These are phyloP conservation scores for Fusarium pseudocircinatum DNA, from an alignment of 2,329 filamentous ascomycete genomes.

Conservation along the genomic window DNA sequence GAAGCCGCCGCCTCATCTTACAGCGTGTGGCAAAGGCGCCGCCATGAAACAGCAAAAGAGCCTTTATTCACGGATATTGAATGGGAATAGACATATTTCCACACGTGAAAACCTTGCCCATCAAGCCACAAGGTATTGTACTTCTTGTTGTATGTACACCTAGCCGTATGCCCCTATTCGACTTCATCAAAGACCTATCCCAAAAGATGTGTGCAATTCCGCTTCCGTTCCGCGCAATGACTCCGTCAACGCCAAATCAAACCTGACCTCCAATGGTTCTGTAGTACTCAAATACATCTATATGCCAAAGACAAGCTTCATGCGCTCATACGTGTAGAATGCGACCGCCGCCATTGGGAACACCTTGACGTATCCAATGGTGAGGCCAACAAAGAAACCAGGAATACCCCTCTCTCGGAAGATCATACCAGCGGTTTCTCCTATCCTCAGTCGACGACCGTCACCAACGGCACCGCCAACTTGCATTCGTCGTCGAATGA, in stretches of 20 bases:
- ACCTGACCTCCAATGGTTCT: not conserved
- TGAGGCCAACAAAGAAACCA: constrained; percentile 92
- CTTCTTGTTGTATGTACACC: constrained; percentile 18
- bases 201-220: constrained; percentile 25
- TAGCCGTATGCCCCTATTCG: constrained; percentile 11
- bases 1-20: not conserved
- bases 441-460: constrained; percentile 79
- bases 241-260: constrained; percentile 40
- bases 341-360: constrained; percentile 84
- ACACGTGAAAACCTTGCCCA: not conserved
- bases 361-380: constrained; percentile 95
- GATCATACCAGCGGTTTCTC: constrained; percentile 81
- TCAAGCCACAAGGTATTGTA: not conserved
- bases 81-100: constrained; percentile 13
- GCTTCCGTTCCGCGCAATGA: constrained; percentile 25
- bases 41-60: not conserved
- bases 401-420: constrained; percentile 77
- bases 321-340: constrained; percentile 73
- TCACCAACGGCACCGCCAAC: constrained; percentile 95
- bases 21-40: constrained; percentile 20
- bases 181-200: constrained; percentile 12
- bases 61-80: not conserved
- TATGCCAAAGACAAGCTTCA: constrained; percentile 73
- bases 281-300: constrained; percentile 47
- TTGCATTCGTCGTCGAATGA: constrained; percentile 93